These are phyloP conservation scores for Boletus rubescentipes DNA, from an alignment of 768 basidiomycete species.

Conservation along the genomic window DNA sequence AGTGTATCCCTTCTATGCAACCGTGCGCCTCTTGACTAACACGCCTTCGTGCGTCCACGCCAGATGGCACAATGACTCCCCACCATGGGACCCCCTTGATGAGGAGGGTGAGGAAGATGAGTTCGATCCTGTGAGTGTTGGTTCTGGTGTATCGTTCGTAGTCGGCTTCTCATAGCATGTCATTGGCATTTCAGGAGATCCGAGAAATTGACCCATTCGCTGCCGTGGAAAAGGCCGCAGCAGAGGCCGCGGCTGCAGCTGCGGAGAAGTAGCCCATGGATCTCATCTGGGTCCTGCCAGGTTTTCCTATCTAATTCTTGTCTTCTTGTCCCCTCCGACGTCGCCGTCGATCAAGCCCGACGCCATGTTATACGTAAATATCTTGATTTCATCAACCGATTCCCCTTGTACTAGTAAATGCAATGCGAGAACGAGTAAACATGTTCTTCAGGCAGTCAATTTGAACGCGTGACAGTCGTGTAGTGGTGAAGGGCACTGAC, in stretches of 20 bases:
- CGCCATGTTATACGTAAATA: not conserved
- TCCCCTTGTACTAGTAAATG: too few relatives aligned
- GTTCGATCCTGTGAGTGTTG: constrained; percentile 14
- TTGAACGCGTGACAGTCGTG: too few relatives aligned
- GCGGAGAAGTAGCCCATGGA: not conserved
- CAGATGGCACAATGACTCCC: constrained; percentile 20
- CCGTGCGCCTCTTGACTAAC: not conserved
- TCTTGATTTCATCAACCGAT: not conserved
- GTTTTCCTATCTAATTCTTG: not conserved
- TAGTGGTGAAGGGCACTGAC: too few relatives aligned
- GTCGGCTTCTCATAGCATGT: not conserved
- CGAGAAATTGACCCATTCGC: constrained; percentile 13
- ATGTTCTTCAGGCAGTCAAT: too few relatives aligned
- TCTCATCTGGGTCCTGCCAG: too few relatives aligned
- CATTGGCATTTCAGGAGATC: constrained; percentile 1
- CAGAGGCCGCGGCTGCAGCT: not conserved
- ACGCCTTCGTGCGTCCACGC: too few relatives aligned
- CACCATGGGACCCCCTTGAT: constrained; percentile 30
- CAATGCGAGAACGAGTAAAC: too few relatives aligned
- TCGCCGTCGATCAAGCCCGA: too few relatives aligned
- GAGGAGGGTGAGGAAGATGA: constrained; percentile 25
- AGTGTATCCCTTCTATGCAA: constrained; percentile 2
- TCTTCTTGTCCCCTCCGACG: too few relatives aligned
- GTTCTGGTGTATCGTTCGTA: not conserved
- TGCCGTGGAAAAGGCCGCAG: constrained; percentile 2